Evolutionary conservation across 2,329 filamentous ascomycete species (phyloP).

Genomic region (Aspergillaceae sp.): DNA sequence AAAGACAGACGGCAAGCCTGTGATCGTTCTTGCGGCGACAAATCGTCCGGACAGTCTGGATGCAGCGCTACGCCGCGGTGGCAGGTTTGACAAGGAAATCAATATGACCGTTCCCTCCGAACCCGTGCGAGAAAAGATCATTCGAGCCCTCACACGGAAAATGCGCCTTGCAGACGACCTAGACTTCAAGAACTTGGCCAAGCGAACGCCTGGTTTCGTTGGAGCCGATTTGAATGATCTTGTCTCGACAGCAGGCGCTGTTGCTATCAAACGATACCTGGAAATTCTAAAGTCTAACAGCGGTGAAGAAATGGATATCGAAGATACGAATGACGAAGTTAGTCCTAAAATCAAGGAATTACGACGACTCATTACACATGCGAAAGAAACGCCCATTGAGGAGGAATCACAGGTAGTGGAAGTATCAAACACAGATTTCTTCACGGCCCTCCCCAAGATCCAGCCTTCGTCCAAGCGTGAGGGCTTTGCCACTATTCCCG

Average conservation of each 20-base stretch:
- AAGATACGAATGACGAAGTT: constrained; percentile 26
- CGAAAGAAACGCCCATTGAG: constrained; percentile 44
- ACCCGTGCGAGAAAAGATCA: constrained; percentile 64
- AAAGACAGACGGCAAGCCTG: constrained; percentile 63
- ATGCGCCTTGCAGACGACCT: constrained; percentile 59
- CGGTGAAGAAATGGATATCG: constrained; percentile 47
- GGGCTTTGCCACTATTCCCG: constrained; percentile 88
- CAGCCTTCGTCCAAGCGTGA: constrained; percentile 79
- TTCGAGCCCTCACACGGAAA: constrained; percentile 62
- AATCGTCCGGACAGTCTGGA: constrained; percentile 83
- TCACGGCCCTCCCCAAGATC: constrained; percentile 63
- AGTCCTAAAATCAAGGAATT: constrained; percentile 38
- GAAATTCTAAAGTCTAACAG: constrained; percentile 42
- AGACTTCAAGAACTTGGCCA: constrained; percentile 65
- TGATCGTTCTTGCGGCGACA: constrained; percentile 85
- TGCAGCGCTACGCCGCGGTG: constrained; percentile 63
- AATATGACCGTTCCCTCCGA: constrained; percentile 83
- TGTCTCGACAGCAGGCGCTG: constrained; percentile 56
- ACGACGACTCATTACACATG: constrained; percentile 47
- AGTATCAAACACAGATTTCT: constrained; percentile 62
- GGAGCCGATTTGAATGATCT: constrained; percentile 76
- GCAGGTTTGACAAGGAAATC: constrained; percentile 73
- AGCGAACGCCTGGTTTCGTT: constrained; percentile 83
- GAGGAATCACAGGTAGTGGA: constrained; percentile 47
- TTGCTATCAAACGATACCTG: constrained; percentile 55